Base-by-base conservation (phyloP, 2,329 filamentous ascomycete species). In the Gyromitra esculenta region DNA sequence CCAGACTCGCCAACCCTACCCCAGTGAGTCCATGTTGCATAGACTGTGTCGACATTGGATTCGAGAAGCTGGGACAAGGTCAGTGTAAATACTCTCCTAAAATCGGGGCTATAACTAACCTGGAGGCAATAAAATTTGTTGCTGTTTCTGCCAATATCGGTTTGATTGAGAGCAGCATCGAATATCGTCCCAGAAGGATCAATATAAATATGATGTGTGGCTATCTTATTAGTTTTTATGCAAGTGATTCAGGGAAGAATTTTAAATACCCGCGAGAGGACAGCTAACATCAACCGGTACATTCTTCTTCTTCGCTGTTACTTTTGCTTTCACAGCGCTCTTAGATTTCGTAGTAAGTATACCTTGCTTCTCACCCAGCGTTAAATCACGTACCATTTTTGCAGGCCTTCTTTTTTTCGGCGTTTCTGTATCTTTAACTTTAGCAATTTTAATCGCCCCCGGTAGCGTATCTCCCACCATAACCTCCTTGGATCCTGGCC, bases 161-260 rank as follows among this genome's bases (percentile, higher is more conserved):
- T 91, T 82, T 94, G 91, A 80, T 94, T 96, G 63, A 96, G 85
- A 0, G 91, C 89, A 0, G 91, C 92, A 82, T 96, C 92, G 82
- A 89, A 95, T 60, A 95, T 92, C 70, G 91, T 84, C 21, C 89
- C 88, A 0, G 87, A 84, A 5, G 9, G n/a, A 75, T 91, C 90
- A 73, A 95, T 88, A 81, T 91, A 89, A 31, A 96, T 92, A 15
- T 83, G 81, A 39, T 62, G 31, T 11, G 45, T 62, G 37, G 15
- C 57, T 69, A 18, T 50, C 25, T 45, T 59, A 11, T 52, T 41
- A 37, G 21, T 5, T 57, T 11, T 11, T 45, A 37, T 43, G 45
- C 2, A 11, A 37, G 63, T 18, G 6, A 43, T 3, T 1, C n/a
- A 9, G n/a, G 31, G 39, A 43, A 18, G 35, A 21, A 15, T 39